Conservation (phyloP, 768 basidiomycete species). For the Xerocomellus intermedius region DNA sequence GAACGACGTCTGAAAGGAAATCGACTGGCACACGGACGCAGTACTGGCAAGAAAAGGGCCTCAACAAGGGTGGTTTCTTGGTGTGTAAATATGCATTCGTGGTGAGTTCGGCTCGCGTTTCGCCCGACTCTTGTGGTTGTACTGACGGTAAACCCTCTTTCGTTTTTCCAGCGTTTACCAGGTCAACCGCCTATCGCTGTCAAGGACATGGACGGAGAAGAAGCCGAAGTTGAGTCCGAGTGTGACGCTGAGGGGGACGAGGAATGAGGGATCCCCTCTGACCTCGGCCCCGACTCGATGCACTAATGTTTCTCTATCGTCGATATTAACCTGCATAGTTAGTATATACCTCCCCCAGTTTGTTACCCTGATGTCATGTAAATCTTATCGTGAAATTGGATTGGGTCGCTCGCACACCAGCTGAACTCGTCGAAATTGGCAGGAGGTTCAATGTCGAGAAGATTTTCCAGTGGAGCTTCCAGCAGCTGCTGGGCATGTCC, state of each 20-base stretch:
- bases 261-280: neutral
- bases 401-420: too few relatives aligned
- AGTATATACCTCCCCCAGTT: neutral
- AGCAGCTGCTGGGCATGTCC: too few relatives aligned
- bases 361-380: neutral
- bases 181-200: conserved; percentile 25
- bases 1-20: neutral
- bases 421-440: too few relatives aligned
- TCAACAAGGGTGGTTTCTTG: conserved; percentile 63
- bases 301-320: neutral
- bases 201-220: conserved; percentile 16
- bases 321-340: neutral
- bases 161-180: conserved; percentile 23
- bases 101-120: conserved; percentile 38
- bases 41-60: conserved; percentile 75
- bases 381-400: neutral
- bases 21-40: conserved; percentile 22
- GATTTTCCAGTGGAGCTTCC: too few relatives aligned
- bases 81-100: conserved; percentile 89
- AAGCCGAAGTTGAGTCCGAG: too few relatives aligned
- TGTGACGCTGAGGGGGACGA: conserved; percentile 9
- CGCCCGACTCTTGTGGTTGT: neutral
- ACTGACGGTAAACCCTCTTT: neutral
- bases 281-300: too few relatives aligned
- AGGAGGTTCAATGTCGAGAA: too few relatives aligned